Conservation (phyloP, 140 eudicot species). For the Oenanthe javanica region DNA sequence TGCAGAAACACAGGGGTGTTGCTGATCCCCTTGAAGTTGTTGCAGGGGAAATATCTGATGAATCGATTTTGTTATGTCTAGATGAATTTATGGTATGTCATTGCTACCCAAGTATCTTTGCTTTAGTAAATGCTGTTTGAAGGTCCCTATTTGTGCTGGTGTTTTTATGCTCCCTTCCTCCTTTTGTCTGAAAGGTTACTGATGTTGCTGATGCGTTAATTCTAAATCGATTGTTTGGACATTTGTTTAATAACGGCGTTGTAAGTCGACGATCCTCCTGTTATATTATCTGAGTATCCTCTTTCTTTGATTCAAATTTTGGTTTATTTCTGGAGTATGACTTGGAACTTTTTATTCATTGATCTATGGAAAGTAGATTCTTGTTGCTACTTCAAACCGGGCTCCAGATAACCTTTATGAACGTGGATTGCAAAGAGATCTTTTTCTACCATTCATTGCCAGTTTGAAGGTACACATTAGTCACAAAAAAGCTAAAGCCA, state of each 20-base stretch:
- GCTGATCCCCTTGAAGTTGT: slow-evolving; percentile 96
- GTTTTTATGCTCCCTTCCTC: neutral
- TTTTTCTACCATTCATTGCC: slow-evolving; percentile 77
- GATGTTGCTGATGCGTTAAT: slow-evolving; percentile 96
- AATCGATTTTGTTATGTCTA: slow-evolving; percentile 78
- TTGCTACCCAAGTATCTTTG: neutral
- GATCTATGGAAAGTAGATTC: slow-evolving; percentile 52
- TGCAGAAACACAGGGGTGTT: slow-evolving; percentile 91
- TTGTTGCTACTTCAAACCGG: slow-evolving; percentile 89
- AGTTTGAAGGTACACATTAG: slow-evolving; percentile 49
- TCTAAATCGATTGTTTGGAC: slow-evolving; percentile 75
- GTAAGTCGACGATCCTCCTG: slow-evolving; percentile 38
- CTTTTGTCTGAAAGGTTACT: slow-evolving; percentile 44
- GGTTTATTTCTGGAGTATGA: slow-evolving; percentile 8
- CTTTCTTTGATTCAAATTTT: neutral
- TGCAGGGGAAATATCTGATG: slow-evolving; percentile 89
- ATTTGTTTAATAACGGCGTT: slow-evolving; percentile 66
- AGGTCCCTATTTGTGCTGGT: neutral
- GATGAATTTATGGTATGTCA: slow-evolving; percentile 93
- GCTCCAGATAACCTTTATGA: slow-evolving; percentile 85
- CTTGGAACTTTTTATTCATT: neutral
- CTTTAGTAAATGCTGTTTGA: neutral
- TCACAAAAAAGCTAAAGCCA: neutral
- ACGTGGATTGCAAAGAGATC: slow-evolving; percentile 81
- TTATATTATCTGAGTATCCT: neutral